phyloP scores from a whole-genome alignment of 2,329 filamentous ascomycete species.

The Sclerotiophoma versabilis region DNA sequence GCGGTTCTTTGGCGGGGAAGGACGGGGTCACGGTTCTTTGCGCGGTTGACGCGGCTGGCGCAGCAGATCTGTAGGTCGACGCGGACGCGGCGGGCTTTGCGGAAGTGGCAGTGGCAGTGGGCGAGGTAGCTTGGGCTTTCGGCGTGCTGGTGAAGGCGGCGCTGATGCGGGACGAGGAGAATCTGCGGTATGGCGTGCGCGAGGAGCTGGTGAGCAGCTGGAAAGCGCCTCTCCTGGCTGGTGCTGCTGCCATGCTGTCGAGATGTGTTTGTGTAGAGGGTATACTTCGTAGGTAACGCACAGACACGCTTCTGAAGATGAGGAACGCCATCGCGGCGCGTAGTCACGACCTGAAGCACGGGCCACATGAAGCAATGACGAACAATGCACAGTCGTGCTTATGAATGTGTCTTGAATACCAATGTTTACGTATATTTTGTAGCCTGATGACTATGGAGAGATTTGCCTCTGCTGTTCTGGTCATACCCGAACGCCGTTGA shows the following conservation, averaged over 20 bases:
- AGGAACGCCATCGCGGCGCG: slow-evolving; percentile 13
- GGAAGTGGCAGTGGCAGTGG: slow-evolving; percentile 21
- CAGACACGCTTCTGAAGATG: slow-evolving; percentile 8
- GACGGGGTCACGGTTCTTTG: slow-evolving; percentile 37
- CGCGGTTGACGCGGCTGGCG: slow-evolving; percentile 22
- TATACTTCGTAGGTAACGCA: no score
- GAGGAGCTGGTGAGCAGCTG: slow-evolving; percentile 25
- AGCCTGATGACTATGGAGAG: slow-evolving; percentile 7
- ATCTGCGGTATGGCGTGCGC: slow-evolving; percentile 27
- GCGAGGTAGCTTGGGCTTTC: slow-evolving; percentile 23
- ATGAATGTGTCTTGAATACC: neutral
- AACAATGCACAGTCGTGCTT: neutral
- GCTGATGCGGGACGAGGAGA: slow-evolving; percentile 30
- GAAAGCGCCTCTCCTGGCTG: slow-evolving; percentile 29
- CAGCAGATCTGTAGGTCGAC: slow-evolving; percentile 10
- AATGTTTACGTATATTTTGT: slow-evolving; percentile 7
- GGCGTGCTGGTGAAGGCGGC: slow-evolving; percentile 36
- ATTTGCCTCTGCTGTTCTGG: slow-evolving; percentile 2
- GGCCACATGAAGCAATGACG: neutral
- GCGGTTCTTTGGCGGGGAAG: slow-evolving; percentile 42
- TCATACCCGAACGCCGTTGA: slow-evolving; percentile 19
- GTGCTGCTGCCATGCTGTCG: slow-evolving; percentile 30
- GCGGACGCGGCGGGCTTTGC: slow-evolving; percentile 23
- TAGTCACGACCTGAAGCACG: slow-evolving; percentile 14
- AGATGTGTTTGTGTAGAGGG: neutral